These are phyloP conservation scores for Corylus heterophylla DNA, from an alignment of 306 rosid species.

Conservation along the genomic window DNA sequence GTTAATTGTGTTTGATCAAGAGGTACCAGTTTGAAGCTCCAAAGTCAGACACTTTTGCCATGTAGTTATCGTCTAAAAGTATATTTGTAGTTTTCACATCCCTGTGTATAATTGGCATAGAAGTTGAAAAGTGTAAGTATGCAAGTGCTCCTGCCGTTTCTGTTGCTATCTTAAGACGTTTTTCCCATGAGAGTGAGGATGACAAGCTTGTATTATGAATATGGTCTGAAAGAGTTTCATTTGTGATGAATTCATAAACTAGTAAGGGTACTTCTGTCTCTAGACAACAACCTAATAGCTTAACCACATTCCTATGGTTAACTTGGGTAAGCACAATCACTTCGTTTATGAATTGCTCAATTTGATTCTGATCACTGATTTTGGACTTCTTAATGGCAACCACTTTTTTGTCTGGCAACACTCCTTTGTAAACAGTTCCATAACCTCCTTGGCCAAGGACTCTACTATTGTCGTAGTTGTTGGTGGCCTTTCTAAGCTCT, in stretches of 20 bases:
- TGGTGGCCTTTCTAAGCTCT: constrained; percentile 29
- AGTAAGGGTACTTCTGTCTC: constrained; percentile 28
- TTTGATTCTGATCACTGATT: constrained; percentile 16
- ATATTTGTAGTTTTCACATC: constrained; percentile 33
- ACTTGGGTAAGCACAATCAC: constrained; percentile 29
- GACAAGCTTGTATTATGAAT: constrained; percentile 8
- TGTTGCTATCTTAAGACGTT: constrained; percentile 13
- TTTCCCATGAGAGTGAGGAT: constrained; percentile 13
- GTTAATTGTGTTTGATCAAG: too few species aligned
- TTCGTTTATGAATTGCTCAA: constrained; percentile 31
- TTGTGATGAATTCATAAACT: constrained; percentile 30
- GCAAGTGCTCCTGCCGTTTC: constrained; percentile 27
- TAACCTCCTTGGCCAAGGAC: constrained; percentile 25
- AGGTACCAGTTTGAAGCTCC: too few species aligned
- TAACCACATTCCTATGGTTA: constrained; percentile 24
- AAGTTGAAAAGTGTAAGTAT: constrained; percentile 24
- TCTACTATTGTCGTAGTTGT: constrained; percentile 5
- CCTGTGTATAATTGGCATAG: constrained; percentile 28
- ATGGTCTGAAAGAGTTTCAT: constrained; percentile 17
- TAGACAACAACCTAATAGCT: constrained; percentile 30
- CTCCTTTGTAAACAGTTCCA: constrained; percentile 28
- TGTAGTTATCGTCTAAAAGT: constrained; percentile 12
- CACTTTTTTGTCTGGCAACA: neutral
- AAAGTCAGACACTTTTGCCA: too few species aligned
- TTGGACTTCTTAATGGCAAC: constrained; percentile 33